Evolutionary conservation across 1,284 basidiomycete species (phyloP), one percentile per base, ranked within the genome.

Genomic region (Sporisorium graminicola): DNA sequence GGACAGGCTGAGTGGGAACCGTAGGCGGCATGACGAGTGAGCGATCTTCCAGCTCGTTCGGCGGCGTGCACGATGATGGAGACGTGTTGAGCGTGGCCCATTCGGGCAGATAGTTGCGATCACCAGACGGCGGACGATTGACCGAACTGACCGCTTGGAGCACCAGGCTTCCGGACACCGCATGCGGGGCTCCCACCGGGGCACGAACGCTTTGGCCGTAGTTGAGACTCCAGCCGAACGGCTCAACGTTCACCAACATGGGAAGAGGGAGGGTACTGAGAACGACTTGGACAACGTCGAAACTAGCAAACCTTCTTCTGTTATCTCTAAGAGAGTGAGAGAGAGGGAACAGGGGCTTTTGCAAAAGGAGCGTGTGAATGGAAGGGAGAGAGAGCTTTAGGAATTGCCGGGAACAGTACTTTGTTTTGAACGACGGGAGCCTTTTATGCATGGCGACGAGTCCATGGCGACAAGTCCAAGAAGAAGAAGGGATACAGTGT

Each of bases 391-490:
- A 49, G 13, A 49, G 8, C 3, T 2, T 31, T 29, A 5, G n/a
- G 46, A 12, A 16, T 27, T 18, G 46, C 26, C 26, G 7, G 24
- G 26, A 18, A n/a, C n/a, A n/a, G n/a, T n/a, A n/a, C n/a, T n/a
- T n/a, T n/a, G n/a, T n/a, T n/a, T n/a, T n/a, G n/a, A n/a, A n/a
- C n/a, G n/a, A 18, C 4, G 27, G 18, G 27, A 18, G 7, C 27
- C 47, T 49, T 49, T 49, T 49, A 49, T 49, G 47, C 47, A 18
- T 49, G 27, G 47, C 47, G 47, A 49, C 47, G n/a, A n/a, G n/a
- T n/a, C n/a, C n/a, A n/a, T n/a, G n/a, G n/a, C n/a, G n/a, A n/a
- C n/a, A n/a, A n/a, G n/a, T n/a, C n/a, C n/a, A n/a, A n/a, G n/a
- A n/a, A n/a, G n/a, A n/a, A n/a, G n/a, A n/a, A n/a, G n/a, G n/a